Evolutionary conservation across 1,139 yeast genomes (phyloP).

Genomic region (Kurtzmaniella natalensis): DNA sequence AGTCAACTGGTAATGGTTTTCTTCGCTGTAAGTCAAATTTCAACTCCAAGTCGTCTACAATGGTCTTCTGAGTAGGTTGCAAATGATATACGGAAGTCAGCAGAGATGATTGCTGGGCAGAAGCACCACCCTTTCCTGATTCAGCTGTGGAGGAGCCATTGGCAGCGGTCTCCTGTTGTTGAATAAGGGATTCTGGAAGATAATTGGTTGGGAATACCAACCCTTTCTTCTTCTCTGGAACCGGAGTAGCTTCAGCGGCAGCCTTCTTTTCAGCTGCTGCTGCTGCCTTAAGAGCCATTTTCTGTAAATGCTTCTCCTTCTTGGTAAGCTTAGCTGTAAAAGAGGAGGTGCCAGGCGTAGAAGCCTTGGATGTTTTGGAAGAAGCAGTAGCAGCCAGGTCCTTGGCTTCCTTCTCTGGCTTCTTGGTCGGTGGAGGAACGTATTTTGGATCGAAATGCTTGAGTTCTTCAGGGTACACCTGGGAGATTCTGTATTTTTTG

Average conservation of each 20-base stretch:
- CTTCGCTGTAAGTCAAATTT: slow-evolving; percentile 39
- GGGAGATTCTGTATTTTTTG: slow-evolving; percentile 53
- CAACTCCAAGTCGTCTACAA: slow-evolving; percentile 34
- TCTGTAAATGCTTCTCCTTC: slow-evolving; percentile 1
- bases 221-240: slow-evolving; percentile 5
- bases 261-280: neutral
- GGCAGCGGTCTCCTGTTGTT: neutral
- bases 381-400: slow-evolving; percentile 8
- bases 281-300: neutral
- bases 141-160: neutral
- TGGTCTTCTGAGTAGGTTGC: slow-evolving; percentile 38
- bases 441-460: slow-evolving; percentile 26
- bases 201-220: slow-evolving; percentile 7
- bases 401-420: slow-evolving; percentile 15
- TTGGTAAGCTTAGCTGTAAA: neutral
- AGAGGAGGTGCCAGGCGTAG: slow-evolving; percentile 11
- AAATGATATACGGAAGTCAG: slow-evolving; percentile 15
- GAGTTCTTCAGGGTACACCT: slow-evolving; percentile 53
- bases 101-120: too few relatives aligned
- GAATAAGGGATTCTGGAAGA: slow-evolving; percentile 5
- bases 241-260: neutral
- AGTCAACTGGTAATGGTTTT: slow-evolving; percentile 26
- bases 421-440: slow-evolving; percentile 35
- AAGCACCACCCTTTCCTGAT: neutral
- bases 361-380: slow-evolving; percentile 14